Evolutionary conservation across 192 early-diverging fungal species (phyloP).

Genomic region (Umbelopsis vinacea): DNA sequence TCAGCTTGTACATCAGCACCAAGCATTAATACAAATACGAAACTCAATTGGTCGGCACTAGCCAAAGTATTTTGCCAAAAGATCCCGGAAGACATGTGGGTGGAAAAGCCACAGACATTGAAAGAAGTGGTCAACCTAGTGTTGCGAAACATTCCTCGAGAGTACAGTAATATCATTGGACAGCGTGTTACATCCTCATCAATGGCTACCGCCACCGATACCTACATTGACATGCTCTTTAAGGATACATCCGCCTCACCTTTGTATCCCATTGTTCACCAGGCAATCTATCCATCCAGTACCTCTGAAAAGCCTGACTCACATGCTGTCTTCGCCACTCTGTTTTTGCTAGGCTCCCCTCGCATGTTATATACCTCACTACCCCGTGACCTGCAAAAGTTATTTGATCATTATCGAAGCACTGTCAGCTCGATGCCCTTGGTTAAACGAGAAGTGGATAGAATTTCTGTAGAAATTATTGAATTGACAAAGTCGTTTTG

Average conservation of each 20-base stretch:
- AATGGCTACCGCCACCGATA: slow-evolving; percentile 30
- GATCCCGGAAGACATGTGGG: slow-evolving; percentile 52
- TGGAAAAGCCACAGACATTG: slow-evolving; percentile 56
- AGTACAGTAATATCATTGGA: slow-evolving; percentile 47
- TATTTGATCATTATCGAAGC: slow-evolving; percentile 45
- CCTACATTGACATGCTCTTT: slow-evolving; percentile 44
- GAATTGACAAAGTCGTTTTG: slow-evolving; percentile 63
- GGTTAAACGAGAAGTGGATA: slow-evolving; percentile 56
- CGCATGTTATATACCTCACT: slow-evolving; percentile 57
- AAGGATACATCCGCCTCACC: slow-evolving; percentile 45
- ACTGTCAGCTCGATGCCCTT: slow-evolving; percentile 39
- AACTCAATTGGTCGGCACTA: slow-evolving; percentile 52
- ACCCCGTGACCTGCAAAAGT: slow-evolving; percentile 45
- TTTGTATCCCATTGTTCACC: slow-evolving; percentile 48
- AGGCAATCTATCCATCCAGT: slow-evolving; percentile 35
- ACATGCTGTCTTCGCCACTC: slow-evolving; percentile 57
- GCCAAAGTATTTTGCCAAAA: slow-evolving; percentile 62
- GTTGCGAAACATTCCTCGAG: slow-evolving; percentile 49
- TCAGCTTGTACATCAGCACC: slow-evolving; percentile 17
- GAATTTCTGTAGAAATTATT: slow-evolving; percentile 55
- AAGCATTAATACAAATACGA: slow-evolving; percentile 17
- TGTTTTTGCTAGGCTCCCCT: slow-evolving; percentile 65
- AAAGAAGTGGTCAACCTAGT: slow-evolving; percentile 50
- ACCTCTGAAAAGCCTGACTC: slow-evolving; percentile 23
- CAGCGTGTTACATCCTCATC: slow-evolving; percentile 39